phyloP scores from a whole-genome alignment of 208 protist species.

The Porcisia deanei region DNA sequence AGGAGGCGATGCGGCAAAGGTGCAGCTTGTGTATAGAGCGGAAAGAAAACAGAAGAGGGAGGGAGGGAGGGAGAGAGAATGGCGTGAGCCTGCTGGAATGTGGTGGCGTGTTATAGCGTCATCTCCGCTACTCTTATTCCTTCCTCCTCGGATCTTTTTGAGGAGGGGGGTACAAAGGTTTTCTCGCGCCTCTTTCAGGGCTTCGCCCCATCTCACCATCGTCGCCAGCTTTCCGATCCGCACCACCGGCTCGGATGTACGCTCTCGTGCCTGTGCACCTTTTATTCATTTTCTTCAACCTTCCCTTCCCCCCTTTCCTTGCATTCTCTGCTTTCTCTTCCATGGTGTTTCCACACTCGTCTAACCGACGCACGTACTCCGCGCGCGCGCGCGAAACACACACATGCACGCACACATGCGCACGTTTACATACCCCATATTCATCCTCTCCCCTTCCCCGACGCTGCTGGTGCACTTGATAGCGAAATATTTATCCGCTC shows the following conservation, averaged over 20 bases:
- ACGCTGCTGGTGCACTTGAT: neutral
- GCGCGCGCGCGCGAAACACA: slow-evolving; percentile 23
- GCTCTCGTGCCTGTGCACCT: neutral
- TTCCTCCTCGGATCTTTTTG: no score
- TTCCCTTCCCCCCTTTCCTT: slow-evolving; percentile 4
- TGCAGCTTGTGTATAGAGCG: no score
- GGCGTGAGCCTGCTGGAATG: no score
- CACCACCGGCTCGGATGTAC: neutral
- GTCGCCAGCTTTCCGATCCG: neutral
- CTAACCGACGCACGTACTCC: neutral
- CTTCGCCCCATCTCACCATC: neutral
- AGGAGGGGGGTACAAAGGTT: neutral
- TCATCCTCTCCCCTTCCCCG: neutral
- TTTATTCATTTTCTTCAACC: neutral
- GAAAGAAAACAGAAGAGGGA: no score
- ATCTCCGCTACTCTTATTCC: no score
- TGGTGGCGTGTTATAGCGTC: no score
- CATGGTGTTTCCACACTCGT: neutral
- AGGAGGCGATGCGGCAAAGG: no score
- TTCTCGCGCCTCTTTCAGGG: neutral
- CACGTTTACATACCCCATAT: neutral
- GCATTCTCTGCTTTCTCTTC: neutral
- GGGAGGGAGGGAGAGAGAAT: no score
- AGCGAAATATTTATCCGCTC: neutral
- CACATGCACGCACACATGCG: slow-evolving; percentile 20